Base-by-base conservation (phyloP, 345 rosid genomes). In the Pelargonium nanum region DNA sequence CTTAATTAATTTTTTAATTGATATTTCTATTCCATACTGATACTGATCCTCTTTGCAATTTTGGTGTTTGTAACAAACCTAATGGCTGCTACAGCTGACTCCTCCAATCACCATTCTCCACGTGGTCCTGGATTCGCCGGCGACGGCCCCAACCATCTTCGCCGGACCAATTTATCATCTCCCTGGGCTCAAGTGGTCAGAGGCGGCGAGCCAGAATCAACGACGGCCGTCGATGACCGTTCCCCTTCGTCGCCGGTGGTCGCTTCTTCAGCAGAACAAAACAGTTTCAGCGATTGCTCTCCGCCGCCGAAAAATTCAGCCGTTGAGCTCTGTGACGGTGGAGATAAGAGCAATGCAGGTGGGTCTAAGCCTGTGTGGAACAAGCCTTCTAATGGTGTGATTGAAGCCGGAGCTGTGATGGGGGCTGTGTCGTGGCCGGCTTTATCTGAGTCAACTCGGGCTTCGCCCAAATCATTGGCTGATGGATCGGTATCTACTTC, bases 371-470 rank as follows among this genome's bases (percentile, higher is more conserved):
- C 65, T 15, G 86, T 80, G 24, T 83, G 91, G 91, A 83, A 67
- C 48, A 74, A 67, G 68, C 85, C 81, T 23, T 72, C 81, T 10
- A 77, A 75, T 28, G 83, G 73, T 15, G 75, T 75, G 15, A 55
- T 61, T 10, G 84, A 72, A 56, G 72, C 52, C 4, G 68, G 77
- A 53, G 77, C 79, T 40, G 82, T 77, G 57, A 83, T 76, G 79
- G 88, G 82, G 56, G 82, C 80, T 26, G 80, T 56, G 44, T 73
- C 84, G 23, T 85, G 92, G 92, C 88, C 92, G 50, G 86, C 83
- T 60, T 72, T 85, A 52, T 77, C 84, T 15, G 78, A 77, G 67
- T 72, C 88, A 24, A 64, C 81, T 34, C 74, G 72, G 68, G 60
- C 74, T 62, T 73, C 79, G 12, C 74, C 85, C 1, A 85, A 75